A percentile compares a stretch with the other conserved stretches of the same genome.
phyloP scores from a whole-genome alignment of 176 grass and related monocot genomes.

The Bonia amplexicaulis region DNA sequence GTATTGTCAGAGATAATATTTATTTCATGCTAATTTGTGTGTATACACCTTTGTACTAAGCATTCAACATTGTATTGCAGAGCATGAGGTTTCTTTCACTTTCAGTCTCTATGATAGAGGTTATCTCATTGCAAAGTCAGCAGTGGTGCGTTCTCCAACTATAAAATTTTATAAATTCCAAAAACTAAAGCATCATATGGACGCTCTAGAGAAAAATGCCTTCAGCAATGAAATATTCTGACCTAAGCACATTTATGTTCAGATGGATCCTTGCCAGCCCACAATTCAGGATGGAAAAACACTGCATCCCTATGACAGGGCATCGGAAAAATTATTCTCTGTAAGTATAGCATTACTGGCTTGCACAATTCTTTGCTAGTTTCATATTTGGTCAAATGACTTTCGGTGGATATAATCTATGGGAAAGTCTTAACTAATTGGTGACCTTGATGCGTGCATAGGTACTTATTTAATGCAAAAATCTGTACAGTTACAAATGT shows the following conservation, averaged over 20 bases:
- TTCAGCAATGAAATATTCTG: conserved; percentile 7
- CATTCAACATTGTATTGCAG: conserved; percentile 38
- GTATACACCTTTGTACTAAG: conserved; percentile 28
- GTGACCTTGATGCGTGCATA: background rate
- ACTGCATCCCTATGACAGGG: conserved; percentile 95
- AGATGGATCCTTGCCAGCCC: conserved; percentile 59
- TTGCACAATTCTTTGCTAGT: conserved; percentile 12
- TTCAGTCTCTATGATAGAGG: conserved; percentile 82
- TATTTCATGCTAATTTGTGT: conserved; percentile 20
- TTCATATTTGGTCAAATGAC: background rate
- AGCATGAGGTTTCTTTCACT: conserved; percentile 86
- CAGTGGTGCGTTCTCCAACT: conserved; percentile 55
- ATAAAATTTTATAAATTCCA: background rate
- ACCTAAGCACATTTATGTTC: conserved; percentile 32
- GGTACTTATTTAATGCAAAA: conserved; percentile 13
- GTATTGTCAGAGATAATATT: conserved; percentile 31
- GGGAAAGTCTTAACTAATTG: conserved; percentile 3
- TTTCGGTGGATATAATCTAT: background rate
- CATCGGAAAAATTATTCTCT: conserved; percentile 80
- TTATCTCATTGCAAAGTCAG: conserved; percentile 79
- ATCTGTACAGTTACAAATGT: background rate
- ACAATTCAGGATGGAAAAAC: conserved; percentile 60
- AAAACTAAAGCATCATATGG: background rate
- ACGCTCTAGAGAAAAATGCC: conserved; percentile 1
- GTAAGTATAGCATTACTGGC: conserved; percentile 53